phyloP scores from a whole-genome alignment of 345 rosid species.

The Geranium rotundifolium region DNA sequence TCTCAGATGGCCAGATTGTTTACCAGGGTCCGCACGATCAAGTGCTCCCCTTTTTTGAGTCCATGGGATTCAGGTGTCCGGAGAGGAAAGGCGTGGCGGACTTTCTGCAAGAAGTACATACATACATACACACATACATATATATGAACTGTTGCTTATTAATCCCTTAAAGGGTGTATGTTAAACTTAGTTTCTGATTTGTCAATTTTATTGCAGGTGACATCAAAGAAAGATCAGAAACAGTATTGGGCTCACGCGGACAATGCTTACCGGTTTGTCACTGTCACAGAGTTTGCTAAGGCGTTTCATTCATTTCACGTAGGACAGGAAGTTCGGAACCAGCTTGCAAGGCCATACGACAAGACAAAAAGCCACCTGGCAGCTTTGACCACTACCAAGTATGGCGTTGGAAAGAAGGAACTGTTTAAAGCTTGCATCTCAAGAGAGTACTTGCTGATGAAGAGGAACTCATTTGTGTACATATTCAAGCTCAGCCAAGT shows the following conservation, averaged over 20 bases:
- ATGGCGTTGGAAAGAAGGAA: conserved; percentile 20
- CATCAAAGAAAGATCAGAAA: conserved; percentile 37
- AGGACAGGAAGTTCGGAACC: conserved; percentile 15
- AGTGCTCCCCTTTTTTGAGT: conserved; percentile 55
- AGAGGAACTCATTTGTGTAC: conserved; percentile 27
- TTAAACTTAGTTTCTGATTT: no score
- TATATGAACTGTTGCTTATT: no score
- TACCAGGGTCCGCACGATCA: conserved; percentile 64
- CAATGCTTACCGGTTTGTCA: conserved; percentile 18
- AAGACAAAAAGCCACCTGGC: conserved; percentile 18
- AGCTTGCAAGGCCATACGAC: conserved; percentile 24
- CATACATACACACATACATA: neutral
- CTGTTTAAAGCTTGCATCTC: conserved; percentile 28
- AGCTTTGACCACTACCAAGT: conserved; percentile 20
- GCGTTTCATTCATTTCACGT: conserved; percentile 22
- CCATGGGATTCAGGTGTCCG: conserved; percentile 41
- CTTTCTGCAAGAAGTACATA: conserved; percentile 11
- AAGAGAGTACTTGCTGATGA: conserved; percentile 29
- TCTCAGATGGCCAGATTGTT: conserved; percentile 56
- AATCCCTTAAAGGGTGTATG: no score
- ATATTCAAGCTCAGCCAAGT: conserved; percentile 16
- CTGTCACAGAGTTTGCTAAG: conserved; percentile 18
- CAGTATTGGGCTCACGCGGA: conserved; percentile 27
- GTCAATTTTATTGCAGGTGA: conserved; percentile 17
- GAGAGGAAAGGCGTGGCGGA: conserved; percentile 11